Evolutionary conservation across 805 yeast genomes (phyloP).

Genomic region (Lipomyces chichibuensis): DNA sequence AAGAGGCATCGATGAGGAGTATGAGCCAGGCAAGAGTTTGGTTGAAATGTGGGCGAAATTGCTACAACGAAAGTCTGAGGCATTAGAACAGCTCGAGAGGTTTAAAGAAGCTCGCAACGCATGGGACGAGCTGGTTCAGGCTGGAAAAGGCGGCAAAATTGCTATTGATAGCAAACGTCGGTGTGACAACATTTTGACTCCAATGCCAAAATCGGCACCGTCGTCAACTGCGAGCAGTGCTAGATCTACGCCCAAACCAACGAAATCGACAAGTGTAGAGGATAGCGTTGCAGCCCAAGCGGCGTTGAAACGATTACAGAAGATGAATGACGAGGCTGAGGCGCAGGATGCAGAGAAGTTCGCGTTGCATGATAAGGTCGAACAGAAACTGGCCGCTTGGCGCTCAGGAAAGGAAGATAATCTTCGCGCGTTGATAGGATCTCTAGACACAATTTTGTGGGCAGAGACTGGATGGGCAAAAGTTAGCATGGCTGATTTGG

Average conservation of each 20-base stretch:
- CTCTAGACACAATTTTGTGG: conserved; percentile 70
- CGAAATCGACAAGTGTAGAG: conserved; percentile 30
- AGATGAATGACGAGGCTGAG: conserved; percentile 52
- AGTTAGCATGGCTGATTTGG: conserved; percentile 72
- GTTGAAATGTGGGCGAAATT: conserved; percentile 77
- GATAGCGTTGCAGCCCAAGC: conserved; percentile 42
- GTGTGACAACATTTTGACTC: conserved; percentile 66
- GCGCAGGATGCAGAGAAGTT: conserved; percentile 61
- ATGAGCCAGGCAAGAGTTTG: conserved; percentile 57
- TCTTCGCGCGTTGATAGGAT: conserved; percentile 71
- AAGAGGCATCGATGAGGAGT: conserved; percentile 48
- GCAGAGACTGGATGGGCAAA: conserved; percentile 67
- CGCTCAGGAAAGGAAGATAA: conserved; percentile 76
- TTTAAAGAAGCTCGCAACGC: conserved; percentile 62
- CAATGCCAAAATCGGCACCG: conserved; percentile 48
- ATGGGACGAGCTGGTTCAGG: conserved; percentile 65
- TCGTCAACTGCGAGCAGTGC: conserved; percentile 16
- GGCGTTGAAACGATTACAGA: conserved; percentile 58
- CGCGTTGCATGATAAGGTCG: conserved; percentile 65
- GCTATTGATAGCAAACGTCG: conserved; percentile 82
- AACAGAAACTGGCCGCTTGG: conserved; percentile 62
- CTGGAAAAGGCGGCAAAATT: conserved; percentile 66
- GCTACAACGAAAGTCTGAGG: conserved; percentile 73
- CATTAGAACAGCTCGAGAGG: conserved; percentile 76
- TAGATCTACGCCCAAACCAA: conserved; percentile 12